Evolutionary conservation across 148 eudicot genomes (phyloP).

Genomic region (Fagopyrum tataricum): DNA sequence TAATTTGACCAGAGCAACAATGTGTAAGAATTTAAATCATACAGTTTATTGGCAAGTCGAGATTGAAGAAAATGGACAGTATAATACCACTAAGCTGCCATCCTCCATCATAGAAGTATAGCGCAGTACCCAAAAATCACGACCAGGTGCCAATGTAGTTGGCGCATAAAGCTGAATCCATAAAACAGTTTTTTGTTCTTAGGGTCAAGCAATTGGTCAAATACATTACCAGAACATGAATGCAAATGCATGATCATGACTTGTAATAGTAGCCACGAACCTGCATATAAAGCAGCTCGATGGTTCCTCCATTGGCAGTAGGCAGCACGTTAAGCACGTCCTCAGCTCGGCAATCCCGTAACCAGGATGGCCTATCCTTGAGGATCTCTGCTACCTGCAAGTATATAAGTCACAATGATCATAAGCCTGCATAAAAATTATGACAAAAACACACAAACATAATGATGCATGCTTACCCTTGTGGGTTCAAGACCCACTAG

Average conservation of each 20-base stretch:
- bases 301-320: constrained; percentile 98
- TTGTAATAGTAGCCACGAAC: constrained; percentile 22
- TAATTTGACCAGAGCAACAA: neutral
- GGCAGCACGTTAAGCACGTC: constrained; percentile 96
- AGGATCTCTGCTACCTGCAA: constrained; percentile 94
- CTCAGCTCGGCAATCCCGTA: constrained; percentile 97
- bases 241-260: neutral
- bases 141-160: constrained; percentile 94
- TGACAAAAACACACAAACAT: neutral
- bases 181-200: constrained; percentile 1
- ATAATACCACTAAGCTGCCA: constrained; percentile 85
- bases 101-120: constrained; percentile 94
- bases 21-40: neutral
- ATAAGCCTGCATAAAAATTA: neutral
- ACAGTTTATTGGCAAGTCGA: neutral
- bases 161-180: constrained; percentile 84
- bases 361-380: constrained; percentile 98
- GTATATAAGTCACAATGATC: neutral
- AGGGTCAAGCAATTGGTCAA: neutral
- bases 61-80: neutral
- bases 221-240: neutral
- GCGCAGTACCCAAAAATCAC: constrained; percentile 93
- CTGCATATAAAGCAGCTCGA: constrained; percentile 99
- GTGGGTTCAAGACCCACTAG: constrained; percentile 98
- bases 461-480: constrained; percentile 45